Base-by-base conservation (phyloP, 1,284 basidiomycete species). In the Hymenochaete sp. region DNA sequence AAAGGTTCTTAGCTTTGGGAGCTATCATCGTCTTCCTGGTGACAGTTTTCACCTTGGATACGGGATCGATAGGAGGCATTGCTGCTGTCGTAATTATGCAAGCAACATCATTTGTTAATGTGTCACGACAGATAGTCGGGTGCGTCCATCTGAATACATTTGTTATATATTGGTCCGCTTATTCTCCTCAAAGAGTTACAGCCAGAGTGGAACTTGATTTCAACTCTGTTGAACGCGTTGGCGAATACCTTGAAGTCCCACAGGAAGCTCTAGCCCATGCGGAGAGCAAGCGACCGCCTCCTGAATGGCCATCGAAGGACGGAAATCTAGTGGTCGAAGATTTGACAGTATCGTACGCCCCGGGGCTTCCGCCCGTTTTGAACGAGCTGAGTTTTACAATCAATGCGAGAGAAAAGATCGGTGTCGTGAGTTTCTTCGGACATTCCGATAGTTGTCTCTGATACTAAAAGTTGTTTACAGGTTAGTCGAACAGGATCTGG, bases 231-330 rank as follows among this genome's bases (percentile, higher is more conserved):
- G n/a, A n/a, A n/a, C n/a, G n/a, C n/a, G 79, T 92, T 11, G 73
- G 81, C n/a, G 88, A 92, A 60, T 92, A 91, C 57, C 70, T 91
- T 7, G 70, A 75, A 27, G 70, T 90, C 11, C 75, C 80, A 3
- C 82, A 88, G 58, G 89, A 93, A 62, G 79, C 85, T 1, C 80
- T 85, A n/a, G 72, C 82, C 0, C 62, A 77, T 36, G 68, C 78
- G 33, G 63, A 71, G 14, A 67, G 69, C 29, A 66, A 56, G 48
- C 63, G 75, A 42, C 78, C 80, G 16, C 80, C 86, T 0, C 84
- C 85, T 0, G 82, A 81, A 54, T 89, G 85, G 85, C 85, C 86
- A 1, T 81, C 82, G 0, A 75, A 62, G 42, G 65, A 64, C 37
- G 79, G 79, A 26, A 63, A 68, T 24, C 57, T 82, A 3, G 57